Evolutionary conservation across 176 grass and related monocot species (phyloP), one percentile per base, ranked within the genome.

Genomic region (Triticum urartu): DNA sequence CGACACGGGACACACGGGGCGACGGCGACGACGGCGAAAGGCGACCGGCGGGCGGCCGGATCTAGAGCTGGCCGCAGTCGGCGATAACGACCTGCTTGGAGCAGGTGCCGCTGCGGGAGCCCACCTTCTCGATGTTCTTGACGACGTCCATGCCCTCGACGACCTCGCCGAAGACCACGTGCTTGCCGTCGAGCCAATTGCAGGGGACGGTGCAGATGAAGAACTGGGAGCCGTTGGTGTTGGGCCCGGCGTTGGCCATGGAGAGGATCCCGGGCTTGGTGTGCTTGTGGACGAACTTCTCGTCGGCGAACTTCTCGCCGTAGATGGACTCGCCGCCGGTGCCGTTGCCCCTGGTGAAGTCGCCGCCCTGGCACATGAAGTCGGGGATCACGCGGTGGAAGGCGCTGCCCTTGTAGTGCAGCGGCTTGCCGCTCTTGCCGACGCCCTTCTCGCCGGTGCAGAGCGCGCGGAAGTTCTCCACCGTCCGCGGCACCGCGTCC

Each of bases 311-410:
- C 86, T 91, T 95, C 9, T 83, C 89, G 59, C 94, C 91, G 87
- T 95, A 95, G 79, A 95, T 93, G 66, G 94, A 95, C 86, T 93
- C 94, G 2, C 94, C 94, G 2, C 94, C 94, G 0, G 87, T 95
- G 5, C 94, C 94, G 75, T 95, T 93, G 72, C 94, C 87, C 5
- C 32, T 11, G 24, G 94, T 95, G 91, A 95, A 95, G 83, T 95
- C 94, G 30, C 94, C 94, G 73, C 94, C 94, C 79, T 93, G 94
- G 84, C 94, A 95, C 94, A 95, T 95, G 89, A 95, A 95, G 1
- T 81, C 61, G 6, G 94, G 86, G 91, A 95, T 95, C 1, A 95
- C 91, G 68, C 94, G 91, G 94, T 95, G 94, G 85, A 95, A 95
- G 1, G 15, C 0, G 0, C 86, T 89, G 0, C 89, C 91, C 94